Conservation (phyloP, 306 rosid species). For the Lathyrus aphaca region DNA sequence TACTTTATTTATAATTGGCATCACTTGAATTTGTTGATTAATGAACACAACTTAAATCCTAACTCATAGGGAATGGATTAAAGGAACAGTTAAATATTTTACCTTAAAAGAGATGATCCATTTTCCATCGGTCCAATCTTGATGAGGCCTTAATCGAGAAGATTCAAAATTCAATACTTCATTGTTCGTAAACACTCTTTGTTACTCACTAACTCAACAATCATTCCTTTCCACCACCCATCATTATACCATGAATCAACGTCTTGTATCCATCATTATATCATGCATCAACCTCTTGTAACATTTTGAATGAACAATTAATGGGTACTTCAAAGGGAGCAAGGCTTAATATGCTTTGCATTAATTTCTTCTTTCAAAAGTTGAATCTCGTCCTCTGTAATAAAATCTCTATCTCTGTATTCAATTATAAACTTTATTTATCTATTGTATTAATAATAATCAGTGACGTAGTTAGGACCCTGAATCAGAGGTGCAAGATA, state of each 20-base stretch:
- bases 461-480: too few species aligned
- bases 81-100: constrained; percentile 25
- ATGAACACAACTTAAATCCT: too few species aligned
- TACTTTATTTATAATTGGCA: too few species aligned
- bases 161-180: constrained; percentile 37
- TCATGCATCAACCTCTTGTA: constrained; percentile 56
- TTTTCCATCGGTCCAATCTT: constrained; percentile 50
- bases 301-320: constrained; percentile 28
- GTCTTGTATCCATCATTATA: too few species aligned
- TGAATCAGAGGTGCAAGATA: too few species aligned
- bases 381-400: constrained; percentile 38
- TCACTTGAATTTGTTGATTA: too few species aligned
- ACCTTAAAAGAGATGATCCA: constrained; percentile 54
- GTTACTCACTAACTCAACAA: constrained; percentile 38
- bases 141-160: constrained; percentile 52
- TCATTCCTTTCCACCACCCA: constrained; percentile 65
- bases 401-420: constrained; percentile 45
- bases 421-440: constrained; percentile 48
- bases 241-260: constrained; percentile 57
- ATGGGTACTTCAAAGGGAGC: constrained; percentile 45
- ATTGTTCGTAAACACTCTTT: constrained; percentile 38
- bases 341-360: constrained; percentile 47
- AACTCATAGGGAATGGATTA: too few species aligned
- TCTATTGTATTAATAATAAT: constrained; percentile 37
- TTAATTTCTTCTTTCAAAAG: constrained; percentile 47